Evolutionary conservation across 2,329 filamentous ascomycete genomes (phyloP), one percentile per base, ranked within the genome.

Genomic region (Pseudopithomyces maydicus): DNA sequence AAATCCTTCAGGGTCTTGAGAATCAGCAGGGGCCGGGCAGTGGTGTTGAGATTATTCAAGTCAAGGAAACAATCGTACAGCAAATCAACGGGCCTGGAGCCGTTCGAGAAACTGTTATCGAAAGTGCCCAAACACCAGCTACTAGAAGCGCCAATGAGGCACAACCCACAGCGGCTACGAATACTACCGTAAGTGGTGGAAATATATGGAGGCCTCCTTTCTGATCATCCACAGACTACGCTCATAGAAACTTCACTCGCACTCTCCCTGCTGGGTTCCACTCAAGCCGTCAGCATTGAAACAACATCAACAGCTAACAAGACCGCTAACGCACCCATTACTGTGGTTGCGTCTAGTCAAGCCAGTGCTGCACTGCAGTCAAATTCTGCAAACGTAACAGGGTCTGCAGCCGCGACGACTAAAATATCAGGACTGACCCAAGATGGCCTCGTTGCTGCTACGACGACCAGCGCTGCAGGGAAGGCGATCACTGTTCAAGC

Each of bases 371-470:
- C 36, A 22, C 36, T 19, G 26, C 38, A 43, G 23, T 8, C 17
- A n/a, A 33, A 20, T 15, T 11, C 38, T 26, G 48, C 23, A n/a
- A 51, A 51, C 17, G 36, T 36, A 23, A 51, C 47, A 11, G 29
- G 36, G 1, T 50, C 47, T 29, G 17, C 38, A 2, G 17, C 38
- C 14, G 10, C 26, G 33, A 42, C 48, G n/a, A 51, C 42, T 22
- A 42, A 51, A 23, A 41, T 36, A 4, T 39, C 48, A 23, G 38
- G 33, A 10, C 22, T 51, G 36, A 51, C 38, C 14, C 38, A 54
- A 19, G 69, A 59, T 53, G 68, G 58, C 19, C 57, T 70, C 32
- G 56, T 58, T 10, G 61, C 60, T 8, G 62, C 63, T 12, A 65
- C 64, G 1, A 68, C 66, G 4, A 66, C 58, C 0, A 66, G 58